Base-by-base conservation (phyloP, 345 rosid species). In the Rhizophora mangle region DNA sequence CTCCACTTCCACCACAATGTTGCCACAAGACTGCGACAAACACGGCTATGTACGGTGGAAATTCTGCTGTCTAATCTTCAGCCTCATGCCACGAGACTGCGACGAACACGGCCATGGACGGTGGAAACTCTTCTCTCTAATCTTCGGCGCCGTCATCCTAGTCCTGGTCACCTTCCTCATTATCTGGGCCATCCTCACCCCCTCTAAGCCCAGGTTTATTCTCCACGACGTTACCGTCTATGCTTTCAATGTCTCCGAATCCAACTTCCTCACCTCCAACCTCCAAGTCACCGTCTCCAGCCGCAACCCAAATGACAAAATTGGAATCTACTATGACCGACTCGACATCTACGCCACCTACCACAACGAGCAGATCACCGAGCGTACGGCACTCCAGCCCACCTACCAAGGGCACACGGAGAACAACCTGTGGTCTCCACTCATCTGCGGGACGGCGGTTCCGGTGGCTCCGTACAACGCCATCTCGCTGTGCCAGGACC, bases 181-280 rank as follows among this genome's bases (percentile, higher is more conserved):
- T 9, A 63, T 85, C 13, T 96, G 97, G 97, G 97, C 97, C 69
- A 81, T 92, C 67, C 93, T 92, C 74, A 91, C 83, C 21, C 99
- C 99, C 1, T 56, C 72, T 20, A 96, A 96, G 43, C 99, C 98
- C n/a, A 68, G 65, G 0, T 92, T 96, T 86, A 5, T 85, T 79
- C 87, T 96, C 79, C 98, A 90, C 76, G 97, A 96, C 84, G 91
- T 86, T 76, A 96, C 98, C 78, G 90, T 96, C 72, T 86, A 75
- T 77, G 82, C 78, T 79, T 96, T 96, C 90, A 96, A 92, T 86
- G 64, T 85, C 76, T 72, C 99, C 11, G 57, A 62, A 13, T 92
- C 97, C 0, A 90, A 87, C 82, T 60, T 74, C 76, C 86, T 95
- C 78, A 87, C 97, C 11, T 86, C 91, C 68, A 89, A 76, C 74